Evolutionary conservation across 2,329 filamentous ascomycete genomes (phyloP).

Genomic region (Arthrinium phaeospermum): DNA sequence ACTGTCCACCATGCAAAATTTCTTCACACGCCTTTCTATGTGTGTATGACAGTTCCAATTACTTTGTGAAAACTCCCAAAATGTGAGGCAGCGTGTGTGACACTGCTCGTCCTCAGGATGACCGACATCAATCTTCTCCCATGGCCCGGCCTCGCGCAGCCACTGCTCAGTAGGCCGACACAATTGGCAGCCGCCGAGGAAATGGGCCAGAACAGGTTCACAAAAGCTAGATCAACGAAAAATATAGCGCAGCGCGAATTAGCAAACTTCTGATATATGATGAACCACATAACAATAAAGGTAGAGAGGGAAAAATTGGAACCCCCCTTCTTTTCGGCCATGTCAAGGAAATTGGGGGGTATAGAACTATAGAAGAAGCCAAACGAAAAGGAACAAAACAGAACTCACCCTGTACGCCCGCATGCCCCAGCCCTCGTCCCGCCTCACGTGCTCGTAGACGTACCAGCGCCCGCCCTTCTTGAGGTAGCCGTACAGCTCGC

Average conservation of each 20-base stretch:
- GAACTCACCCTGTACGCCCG: conserved; percentile 57
- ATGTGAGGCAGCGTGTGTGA: conserved; percentile 54
- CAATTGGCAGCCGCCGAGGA: conserved; percentile 59
- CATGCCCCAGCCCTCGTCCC: conserved; percentile 46
- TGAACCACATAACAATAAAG: not conserved
- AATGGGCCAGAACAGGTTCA: conserved; percentile 60
- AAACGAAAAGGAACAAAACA: not conserved
- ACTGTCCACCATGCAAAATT: not conserved
- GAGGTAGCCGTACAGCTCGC: conserved; percentile 60
- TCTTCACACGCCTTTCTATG: not conserved
- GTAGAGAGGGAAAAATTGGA: no score
- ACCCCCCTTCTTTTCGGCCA: no score
- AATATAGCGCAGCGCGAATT: conserved; percentile 54
- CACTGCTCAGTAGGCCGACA: conserved; percentile 53
- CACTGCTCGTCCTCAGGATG: conserved; percentile 48
- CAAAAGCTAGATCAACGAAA: conserved; percentile 38
- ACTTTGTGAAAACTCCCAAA: conserved; percentile 60
- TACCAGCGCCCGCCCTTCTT: conserved; percentile 69
- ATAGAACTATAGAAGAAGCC: not conserved
- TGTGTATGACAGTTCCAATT: not conserved
- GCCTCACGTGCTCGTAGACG: conserved; percentile 65
- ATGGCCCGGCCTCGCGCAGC: conserved; percentile 55
- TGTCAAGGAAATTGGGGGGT: no score
- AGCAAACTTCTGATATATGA: not conserved
- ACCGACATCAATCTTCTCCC: conserved; percentile 55